Base-by-base conservation (phyloP, 176 grass and related monocot genomes). In the Hsuehochloa calcarea region DNA sequence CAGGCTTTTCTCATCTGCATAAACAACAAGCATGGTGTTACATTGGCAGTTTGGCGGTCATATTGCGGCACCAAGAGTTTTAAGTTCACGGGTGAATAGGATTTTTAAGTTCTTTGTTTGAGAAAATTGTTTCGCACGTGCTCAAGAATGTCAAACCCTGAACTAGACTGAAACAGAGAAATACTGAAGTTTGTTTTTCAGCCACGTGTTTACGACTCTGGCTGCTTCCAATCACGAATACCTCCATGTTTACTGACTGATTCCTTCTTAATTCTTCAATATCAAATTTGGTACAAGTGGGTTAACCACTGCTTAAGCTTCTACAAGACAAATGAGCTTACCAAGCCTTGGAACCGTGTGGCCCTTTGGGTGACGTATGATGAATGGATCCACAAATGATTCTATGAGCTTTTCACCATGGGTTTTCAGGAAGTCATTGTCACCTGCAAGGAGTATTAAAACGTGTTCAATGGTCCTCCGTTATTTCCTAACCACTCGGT, bases 341-440 rank as follows among this genome's bases (percentile, higher is more conserved):
- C 96, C 96, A 61, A 98, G 77, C 77, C 93, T 95, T 65, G 96
- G 96, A 83, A 98, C 96, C 0, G 96, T 98, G 73, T 98, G 96
- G n/a, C 93, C 96, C 85, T 95, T 98, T 17, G 96, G 96, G 65
- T 98, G 96, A 12, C 82, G 86, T 56, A 97, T 94, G n/a, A 94
- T 75, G 26, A 86, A 81, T 34, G 95, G 95, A 65, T 97, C 80
- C 31, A 90, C 86, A 13, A 65, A 95, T 60, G 93, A 92, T 64
- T 93, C 90, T 69, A 95, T 58, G 29, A 98, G 91, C 58, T 74
- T 65, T 59, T 95, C 93, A 39, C 93, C 96, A 79, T 65, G 49
- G 10, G 3, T 0, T 80, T 85, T 95, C 43, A 98, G 86, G 20
- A 98, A 97, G 75, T 97, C 95, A 16, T 83, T 88, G 51, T 97